Conservation (phyloP, 345 rosid genomes). For the Excoecaria cochinchinensis region DNA sequence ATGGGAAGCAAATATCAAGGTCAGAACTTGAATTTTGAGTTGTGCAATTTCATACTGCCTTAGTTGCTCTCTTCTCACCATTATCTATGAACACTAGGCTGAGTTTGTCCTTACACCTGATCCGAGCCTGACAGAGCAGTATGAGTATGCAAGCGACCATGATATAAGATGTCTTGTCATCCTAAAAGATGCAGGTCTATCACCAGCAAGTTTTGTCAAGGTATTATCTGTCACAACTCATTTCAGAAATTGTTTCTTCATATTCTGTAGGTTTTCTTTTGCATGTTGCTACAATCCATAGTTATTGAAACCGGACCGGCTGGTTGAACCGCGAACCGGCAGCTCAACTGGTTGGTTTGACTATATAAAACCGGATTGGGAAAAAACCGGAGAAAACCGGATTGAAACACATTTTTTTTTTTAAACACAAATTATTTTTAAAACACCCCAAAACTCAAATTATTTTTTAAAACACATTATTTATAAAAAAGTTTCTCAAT, state of each 20-base stretch:
- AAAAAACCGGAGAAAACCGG: no score
- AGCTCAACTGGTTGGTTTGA: no score
- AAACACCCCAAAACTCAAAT: no score
- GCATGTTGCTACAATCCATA: no score
- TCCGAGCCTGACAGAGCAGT: slow-evolving; percentile 96
- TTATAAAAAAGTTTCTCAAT: no score
- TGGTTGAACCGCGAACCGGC: no score
- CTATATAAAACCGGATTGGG: no score
- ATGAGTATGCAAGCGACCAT: slow-evolving; percentile 92
- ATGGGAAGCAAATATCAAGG: slow-evolving; percentile 90
- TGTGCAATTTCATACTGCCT: slow-evolving; percentile 4
- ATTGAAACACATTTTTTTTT: no score
- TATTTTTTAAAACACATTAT: no score
- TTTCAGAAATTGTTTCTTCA: neutral
- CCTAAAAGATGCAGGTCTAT: slow-evolving; percentile 68
- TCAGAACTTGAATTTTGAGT: slow-evolving; percentile 23
- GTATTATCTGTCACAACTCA: slow-evolving; percentile 33
- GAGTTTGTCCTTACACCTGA: slow-evolving; percentile 81
- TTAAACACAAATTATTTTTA: no score
- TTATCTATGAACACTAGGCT: slow-evolving; percentile 49
- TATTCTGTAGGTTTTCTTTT: no score
- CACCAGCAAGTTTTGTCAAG: slow-evolving; percentile 75
- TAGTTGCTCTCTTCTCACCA: slow-evolving; percentile 21
- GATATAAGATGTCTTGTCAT: slow-evolving; percentile 85
- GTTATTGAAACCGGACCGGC: no score